These are phyloP conservation scores for Taphrina populina DNA, from an alignment of 1,139 yeast species.

Conservation along the genomic window DNA sequence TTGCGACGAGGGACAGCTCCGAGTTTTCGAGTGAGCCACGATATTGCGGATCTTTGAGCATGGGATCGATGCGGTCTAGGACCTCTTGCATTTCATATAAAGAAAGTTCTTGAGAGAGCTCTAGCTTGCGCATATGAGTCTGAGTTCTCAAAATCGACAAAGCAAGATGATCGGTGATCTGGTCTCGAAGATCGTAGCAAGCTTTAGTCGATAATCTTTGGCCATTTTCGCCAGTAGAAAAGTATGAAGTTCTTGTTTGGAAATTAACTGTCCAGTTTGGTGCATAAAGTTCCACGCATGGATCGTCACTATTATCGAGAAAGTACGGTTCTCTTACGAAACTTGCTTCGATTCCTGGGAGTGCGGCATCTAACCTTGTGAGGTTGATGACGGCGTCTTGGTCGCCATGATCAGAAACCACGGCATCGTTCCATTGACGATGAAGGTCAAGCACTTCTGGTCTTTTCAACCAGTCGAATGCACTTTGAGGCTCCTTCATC, in stretches of 20 bases:
- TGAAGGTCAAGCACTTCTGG: conserved; percentile 17
- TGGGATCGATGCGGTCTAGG: conserved; percentile 7
- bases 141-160: conserved; percentile 7
- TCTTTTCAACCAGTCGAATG: conserved; percentile 20
- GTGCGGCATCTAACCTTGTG: background rate
- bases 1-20: background rate
- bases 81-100: conserved; percentile 20
- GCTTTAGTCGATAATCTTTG: conserved; percentile 2
- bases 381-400: background rate
- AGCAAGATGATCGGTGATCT: conserved; percentile 8
- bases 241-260: conserved; percentile 5
- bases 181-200: conserved; percentile 15
- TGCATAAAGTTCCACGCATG: conserved; percentile 1
- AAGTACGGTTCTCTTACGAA: background rate
- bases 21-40: background rate
- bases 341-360: conserved; percentile 6
- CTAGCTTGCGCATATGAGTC: conserved; percentile 6
- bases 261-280: conserved; percentile 7
- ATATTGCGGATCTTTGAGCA: background rate
- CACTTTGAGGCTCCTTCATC: conserved; percentile 5
- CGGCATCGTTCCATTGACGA: conserved; percentile 5
- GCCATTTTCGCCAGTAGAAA: conserved; percentile 10
- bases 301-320: background rate
- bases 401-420: background rate
- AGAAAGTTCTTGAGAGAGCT: conserved; percentile 7